These are phyloP conservation scores for Phytophthora pistaciae DNA, from an alignment of 352 stramenopile genomes.

Conservation along the genomic window DNA sequence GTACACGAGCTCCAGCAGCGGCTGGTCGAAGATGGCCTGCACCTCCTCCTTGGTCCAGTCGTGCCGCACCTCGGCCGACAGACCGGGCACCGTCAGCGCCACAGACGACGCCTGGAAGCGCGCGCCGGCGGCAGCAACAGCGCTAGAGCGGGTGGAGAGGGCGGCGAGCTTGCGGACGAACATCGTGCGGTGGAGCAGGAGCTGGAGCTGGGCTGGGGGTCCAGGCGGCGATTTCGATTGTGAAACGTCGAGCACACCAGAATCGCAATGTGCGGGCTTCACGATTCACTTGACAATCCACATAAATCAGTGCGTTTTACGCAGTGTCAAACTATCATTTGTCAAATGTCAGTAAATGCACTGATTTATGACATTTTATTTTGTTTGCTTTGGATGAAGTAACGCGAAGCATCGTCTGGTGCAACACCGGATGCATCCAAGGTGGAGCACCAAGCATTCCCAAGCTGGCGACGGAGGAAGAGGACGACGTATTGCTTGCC, in stretches of 20 bases:
- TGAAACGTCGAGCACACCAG: constrained; percentile 26
- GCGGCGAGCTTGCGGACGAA: constrained; percentile 50
- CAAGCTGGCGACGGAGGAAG: no score
- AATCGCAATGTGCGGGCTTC: constrained; percentile 31
- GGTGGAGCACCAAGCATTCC: no score
- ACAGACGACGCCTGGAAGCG: constrained; percentile 48
- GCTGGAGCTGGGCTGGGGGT: not conserved
- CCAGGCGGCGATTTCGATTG: constrained; percentile 30
- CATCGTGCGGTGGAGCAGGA: constrained; percentile 30
- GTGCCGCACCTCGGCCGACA: constrained; percentile 73
- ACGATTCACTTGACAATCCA: no score
- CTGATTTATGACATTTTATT: no score
- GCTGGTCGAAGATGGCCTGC: constrained; percentile 94
- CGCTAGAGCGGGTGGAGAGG: constrained; percentile 12
- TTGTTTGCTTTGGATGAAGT: no score
- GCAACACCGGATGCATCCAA: not conserved
- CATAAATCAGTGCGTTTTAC: no score
- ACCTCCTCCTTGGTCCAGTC: constrained; percentile 97
- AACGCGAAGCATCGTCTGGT: no score
- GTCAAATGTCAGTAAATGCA: no score
- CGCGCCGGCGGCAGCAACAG: not conserved
- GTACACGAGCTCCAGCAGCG: constrained; percentile 98
- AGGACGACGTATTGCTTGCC: no score
- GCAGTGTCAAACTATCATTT: no score
- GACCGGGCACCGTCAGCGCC: constrained; percentile 70